A percentile compares a stretch with the other conserved stretches of the same genome.
Conservation (phyloP, 768 basidiomycete species). For the Mycena rebaudengoi region DNA sequence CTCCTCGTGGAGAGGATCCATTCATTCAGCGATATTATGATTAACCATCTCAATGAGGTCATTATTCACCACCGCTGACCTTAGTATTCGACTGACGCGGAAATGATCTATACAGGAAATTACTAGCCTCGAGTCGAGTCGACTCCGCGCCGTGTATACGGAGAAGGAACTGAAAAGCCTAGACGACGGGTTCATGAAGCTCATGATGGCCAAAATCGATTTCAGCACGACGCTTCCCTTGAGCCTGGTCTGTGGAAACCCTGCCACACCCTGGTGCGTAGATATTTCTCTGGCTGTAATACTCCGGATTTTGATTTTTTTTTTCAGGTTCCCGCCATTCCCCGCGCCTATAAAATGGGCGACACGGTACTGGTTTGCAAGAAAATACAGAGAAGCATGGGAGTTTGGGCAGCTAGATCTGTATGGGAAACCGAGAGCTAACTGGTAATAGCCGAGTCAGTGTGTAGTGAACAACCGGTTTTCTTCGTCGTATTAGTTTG, state of each 20-base stretch:
- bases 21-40: not conserved
- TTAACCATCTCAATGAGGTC: not conserved
- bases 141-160: not conserved
- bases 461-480: too few species aligned
- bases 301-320: not conserved
- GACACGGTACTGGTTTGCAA: conserved; percentile 11
- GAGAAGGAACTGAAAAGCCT: not conserved
- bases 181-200: not conserved
- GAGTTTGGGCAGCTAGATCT: conserved; percentile 15
- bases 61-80: not conserved
- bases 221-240: not conserved
- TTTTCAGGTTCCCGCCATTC: conserved; percentile 12
- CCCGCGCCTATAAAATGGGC: conserved; percentile 11
- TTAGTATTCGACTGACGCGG: not conserved
- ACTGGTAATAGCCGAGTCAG: not conserved
- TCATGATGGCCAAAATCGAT: not conserved
- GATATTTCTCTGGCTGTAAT: not conserved
- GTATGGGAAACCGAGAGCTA: conserved; percentile 2
- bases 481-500: too few species aligned
- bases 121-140: not conserved
- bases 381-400: conserved; percentile 9
- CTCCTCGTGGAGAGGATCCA: not conserved
- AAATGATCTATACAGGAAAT: conserved; percentile 1
- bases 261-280: conserved; percentile 13
- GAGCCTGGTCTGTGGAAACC: conserved; percentile 13